Evolutionary conservation across 345 rosid genomes (phyloP).

Genomic region (Moringa oleifera): DNA sequence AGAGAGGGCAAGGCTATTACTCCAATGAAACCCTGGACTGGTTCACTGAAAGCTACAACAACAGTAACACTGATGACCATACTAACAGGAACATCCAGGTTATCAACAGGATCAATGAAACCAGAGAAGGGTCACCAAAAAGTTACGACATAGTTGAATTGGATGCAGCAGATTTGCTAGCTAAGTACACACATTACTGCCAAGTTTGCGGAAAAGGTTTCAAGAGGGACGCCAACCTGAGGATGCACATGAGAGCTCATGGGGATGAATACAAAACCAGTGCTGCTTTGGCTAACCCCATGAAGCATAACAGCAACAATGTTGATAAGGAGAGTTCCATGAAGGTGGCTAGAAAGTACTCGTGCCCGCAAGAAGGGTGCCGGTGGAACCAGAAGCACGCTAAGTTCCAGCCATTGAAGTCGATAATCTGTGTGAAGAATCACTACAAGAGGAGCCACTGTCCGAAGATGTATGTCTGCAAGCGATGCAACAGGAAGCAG

Average conservation of each 20-base stretch:
- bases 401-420: slow-evolving; percentile 85
- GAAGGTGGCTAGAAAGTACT: slow-evolving; percentile 44
- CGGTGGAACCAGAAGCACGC: slow-evolving; percentile 79
- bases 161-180: slow-evolving; percentile 54
- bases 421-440: slow-evolving; percentile 81
- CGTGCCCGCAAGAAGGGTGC: slow-evolving; percentile 82
- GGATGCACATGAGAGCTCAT: slow-evolving; percentile 99
- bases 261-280: slow-evolving; percentile 79
- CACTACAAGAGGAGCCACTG: slow-evolving; percentile 96
- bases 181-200: slow-evolving; percentile 86
- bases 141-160: slow-evolving; percentile 51
- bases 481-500: slow-evolving; percentile 67
- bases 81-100: slow-evolving; percentile 1
- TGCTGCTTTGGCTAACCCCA: slow-evolving; percentile 61
- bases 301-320: slow-evolving; percentile 23
- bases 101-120: too few relatives aligned
- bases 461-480: slow-evolving; percentile 85
- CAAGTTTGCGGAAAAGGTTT: slow-evolving; percentile 82
- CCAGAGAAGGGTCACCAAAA: slow-evolving; percentile 9
- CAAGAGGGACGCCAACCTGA: slow-evolving; percentile 82
- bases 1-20: slow-evolving; percentile 27
- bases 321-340: slow-evolving; percentile 9
- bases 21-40: slow-evolving; percentile 19
- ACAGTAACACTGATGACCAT: not conserved
- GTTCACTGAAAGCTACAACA: slow-evolving; percentile 17